These are phyloP conservation scores for Vaccinium vitisidaea DNA, from an alignment of 148 eudicot species.

Conservation along the genomic window DNA sequence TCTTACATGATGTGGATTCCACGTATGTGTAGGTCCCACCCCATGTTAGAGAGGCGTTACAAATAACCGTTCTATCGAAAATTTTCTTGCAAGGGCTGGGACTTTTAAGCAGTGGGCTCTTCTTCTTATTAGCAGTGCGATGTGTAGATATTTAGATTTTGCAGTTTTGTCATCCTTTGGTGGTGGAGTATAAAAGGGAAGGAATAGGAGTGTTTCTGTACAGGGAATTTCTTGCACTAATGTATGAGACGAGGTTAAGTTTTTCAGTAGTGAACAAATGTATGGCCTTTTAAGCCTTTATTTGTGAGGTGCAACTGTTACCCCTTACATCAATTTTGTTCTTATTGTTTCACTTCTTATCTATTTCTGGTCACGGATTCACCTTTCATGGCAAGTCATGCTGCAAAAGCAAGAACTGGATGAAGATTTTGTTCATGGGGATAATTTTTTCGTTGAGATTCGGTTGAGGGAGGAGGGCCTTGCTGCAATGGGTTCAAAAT, in stretches of 20 bases:
- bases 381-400: background rate
- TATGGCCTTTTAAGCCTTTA: background rate
- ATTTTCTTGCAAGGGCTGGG: conserved; percentile 15
- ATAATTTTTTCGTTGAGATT: too few relatives aligned
- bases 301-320: background rate
- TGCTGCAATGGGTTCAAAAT: too few relatives aligned
- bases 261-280: conserved; percentile 17
- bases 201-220: conserved; percentile 31
- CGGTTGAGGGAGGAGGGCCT: too few relatives aligned
- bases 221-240: conserved; percentile 37
- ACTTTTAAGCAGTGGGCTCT: background rate
- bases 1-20: too few relatives aligned
- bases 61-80: too few relatives aligned
- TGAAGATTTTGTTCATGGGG: background rate
- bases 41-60: too few relatives aligned
- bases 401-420: background rate
- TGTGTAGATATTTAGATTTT: conserved; percentile 56
- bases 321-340: background rate
- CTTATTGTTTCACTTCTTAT: background rate
- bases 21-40: too few relatives aligned
- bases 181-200: background rate
- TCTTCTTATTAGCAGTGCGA: conserved; percentile 6
- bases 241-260: conserved; percentile 23
- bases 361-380: background rate
- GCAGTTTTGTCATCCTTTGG: conserved; percentile 18